These are phyloP conservation scores for Diplodia corticola DNA, from an alignment of 2,329 filamentous ascomycete species.

Conservation along the genomic window DNA sequence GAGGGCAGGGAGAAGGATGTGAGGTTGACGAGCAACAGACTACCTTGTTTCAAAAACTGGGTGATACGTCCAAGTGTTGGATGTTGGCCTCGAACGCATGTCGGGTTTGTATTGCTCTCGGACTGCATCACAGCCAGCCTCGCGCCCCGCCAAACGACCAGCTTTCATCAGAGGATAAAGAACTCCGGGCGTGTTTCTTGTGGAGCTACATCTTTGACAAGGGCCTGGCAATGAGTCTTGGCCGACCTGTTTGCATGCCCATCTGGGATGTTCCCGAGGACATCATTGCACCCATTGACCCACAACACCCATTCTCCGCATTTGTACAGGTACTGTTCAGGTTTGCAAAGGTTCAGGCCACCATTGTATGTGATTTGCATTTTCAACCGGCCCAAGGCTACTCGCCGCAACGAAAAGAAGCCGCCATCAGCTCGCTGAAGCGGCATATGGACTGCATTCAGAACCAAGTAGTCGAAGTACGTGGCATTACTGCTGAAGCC, in stretches of 20 bases:
- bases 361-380: constrained; percentile 27
- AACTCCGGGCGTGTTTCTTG: constrained; percentile 33
- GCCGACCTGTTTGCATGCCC: constrained; percentile 35
- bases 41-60: constrained; percentile 37
- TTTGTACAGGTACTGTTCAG: constrained; percentile 32
- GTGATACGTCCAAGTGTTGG: constrained; percentile 37
- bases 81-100: constrained; percentile 36
- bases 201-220: constrained; percentile 38
- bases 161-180: constrained; percentile 25
- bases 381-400: constrained; percentile 27
- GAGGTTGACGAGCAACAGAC: constrained; percentile 25
- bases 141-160: constrained; percentile 27
- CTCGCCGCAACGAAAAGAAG: constrained; percentile 25
- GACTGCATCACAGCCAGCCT: constrained; percentile 29
- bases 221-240: constrained; percentile 33
- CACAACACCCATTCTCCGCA: constrained; percentile 30
- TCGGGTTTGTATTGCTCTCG: constrained; percentile 35
- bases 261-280: constrained; percentile 31
- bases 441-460: constrained; percentile 31
- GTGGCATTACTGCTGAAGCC: not conserved
- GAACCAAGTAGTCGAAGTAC: constrained; percentile 30
- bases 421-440: constrained; percentile 26
- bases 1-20: not conserved
- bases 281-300: constrained; percentile 30
- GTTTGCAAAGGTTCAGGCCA: constrained; percentile 34